phyloP scores from a whole-genome alignment of 805 yeast species.

The Pichia kluyveri region DNA sequence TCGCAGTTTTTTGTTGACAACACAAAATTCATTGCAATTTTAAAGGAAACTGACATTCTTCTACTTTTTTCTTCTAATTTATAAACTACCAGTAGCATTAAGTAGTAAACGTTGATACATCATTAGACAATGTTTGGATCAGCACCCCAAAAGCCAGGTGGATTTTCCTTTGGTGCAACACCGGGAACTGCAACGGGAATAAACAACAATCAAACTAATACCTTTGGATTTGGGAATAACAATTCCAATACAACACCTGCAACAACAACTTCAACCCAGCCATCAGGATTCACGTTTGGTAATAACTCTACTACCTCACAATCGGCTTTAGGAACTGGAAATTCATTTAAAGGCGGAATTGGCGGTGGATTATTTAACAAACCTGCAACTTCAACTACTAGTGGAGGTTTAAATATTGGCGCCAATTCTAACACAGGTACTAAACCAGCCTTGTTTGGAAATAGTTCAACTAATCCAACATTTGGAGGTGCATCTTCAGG shows the following conservation, averaged over 20 bases:
- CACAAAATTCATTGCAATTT: no score
- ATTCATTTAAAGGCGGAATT: neutral
- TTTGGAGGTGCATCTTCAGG: slow-evolving; percentile 3
- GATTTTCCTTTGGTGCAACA: slow-evolving; percentile 18
- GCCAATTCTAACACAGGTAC: slow-evolving; percentile 1
- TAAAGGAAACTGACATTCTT: no score
- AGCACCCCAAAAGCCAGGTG: slow-evolving; percentile 14
- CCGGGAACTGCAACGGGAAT: neutral
- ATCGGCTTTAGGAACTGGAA: neutral
- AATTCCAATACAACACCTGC: neutral
- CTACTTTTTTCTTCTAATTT: no score
- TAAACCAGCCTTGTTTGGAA: slow-evolving; percentile 20
- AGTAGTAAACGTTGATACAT: no score
- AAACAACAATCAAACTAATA: neutral
- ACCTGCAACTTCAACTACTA: neutral
- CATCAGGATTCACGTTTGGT: slow-evolving; percentile 18
- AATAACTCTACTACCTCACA: slow-evolving; percentile 11
- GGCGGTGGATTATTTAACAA: neutral
- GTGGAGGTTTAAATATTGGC: slow-evolving; percentile 13
- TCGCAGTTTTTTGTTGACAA: neutral
- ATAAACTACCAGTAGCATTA: no score
- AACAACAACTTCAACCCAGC: neutral
- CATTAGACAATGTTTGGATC: slow-evolving; percentile 18
- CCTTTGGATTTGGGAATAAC: neutral
- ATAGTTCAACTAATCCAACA: slow-evolving; percentile 10